Evolutionary conservation across 208 protist species (phyloP).

Genomic region (Trypanosoma congolense): DNA sequence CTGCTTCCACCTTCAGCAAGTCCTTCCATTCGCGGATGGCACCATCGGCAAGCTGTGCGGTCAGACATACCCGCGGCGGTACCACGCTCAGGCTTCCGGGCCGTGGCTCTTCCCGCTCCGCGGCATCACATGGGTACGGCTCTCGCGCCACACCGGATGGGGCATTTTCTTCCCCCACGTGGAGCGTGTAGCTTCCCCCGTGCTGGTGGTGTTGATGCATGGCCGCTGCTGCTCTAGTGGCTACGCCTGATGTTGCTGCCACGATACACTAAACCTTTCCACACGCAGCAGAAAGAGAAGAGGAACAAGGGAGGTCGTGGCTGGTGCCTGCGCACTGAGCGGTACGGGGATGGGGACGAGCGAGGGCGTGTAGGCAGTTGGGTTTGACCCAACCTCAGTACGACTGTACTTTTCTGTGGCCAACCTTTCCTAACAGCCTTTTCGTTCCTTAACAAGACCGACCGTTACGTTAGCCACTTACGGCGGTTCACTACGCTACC

Average conservation of each 20-base stretch:
- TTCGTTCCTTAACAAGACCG: too few species aligned
- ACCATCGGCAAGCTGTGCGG: slow-evolving; percentile 8
- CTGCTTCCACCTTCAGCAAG: neutral
- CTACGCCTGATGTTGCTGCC: neutral
- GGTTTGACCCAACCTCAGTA: too few species aligned
- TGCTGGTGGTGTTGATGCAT: neutral
- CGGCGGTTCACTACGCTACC: too few species aligned
- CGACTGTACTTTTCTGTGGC: too few species aligned
- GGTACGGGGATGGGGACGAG: too few species aligned
- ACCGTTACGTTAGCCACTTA: too few species aligned
- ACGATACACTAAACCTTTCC: neutral
- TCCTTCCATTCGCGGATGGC: slow-evolving; percentile 1
- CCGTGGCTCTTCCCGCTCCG: neutral
- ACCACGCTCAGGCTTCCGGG: neutral
- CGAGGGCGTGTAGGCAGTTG: too few species aligned
- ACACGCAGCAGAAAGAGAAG: too few species aligned
- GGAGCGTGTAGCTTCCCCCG: neutral
- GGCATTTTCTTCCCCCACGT: neutral
- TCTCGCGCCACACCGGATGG: neutral
- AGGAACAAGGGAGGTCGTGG: too few species aligned
- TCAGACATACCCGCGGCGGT: slow-evolving; percentile 4
- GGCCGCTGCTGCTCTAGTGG: neutral
- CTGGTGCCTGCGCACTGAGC: too few species aligned
- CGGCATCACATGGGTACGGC: neutral
- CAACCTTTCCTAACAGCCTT: too few species aligned